Evolutionary conservation across 306 rosid genomes (phyloP), one percentile per base, ranked within the genome.

Genomic region (Urtica urens): DNA sequence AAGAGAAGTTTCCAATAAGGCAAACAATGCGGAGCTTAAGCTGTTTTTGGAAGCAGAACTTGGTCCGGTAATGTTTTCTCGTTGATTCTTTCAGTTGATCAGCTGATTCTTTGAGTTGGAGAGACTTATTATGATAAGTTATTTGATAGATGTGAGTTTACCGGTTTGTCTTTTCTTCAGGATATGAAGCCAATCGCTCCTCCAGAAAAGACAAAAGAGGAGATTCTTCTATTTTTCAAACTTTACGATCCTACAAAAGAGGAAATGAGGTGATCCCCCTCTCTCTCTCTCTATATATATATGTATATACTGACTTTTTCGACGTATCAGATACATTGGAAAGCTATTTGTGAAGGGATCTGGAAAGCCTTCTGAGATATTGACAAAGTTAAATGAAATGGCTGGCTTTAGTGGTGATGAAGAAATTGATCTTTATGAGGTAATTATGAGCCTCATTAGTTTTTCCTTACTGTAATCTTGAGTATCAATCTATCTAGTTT

Each of bases 371-470:
- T 59, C 72, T 28, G 99, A 92, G 66, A 73, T 79, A 31, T 38
- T 92, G 66, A 44, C 69, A 6, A 85, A 28, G 70, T 65, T 92
- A 53, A 85, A 85, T 72, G 82, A 85, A 71, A 58, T 92, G 94
- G 95, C 93, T 62, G 83, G 93, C 46, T 82, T 77, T 70, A 70
- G 68, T 52, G 85, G 82, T 38, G 94, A 82, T 17, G 94, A 85
- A 62, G 94, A 85, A 60, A 92, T 92, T 45, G 81, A 76, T 46
- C 96, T 92, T 38, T 92, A 68, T 58, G 96, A 92, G 99, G 99
- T 92, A 57, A 31, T 9, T 78, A 73, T 49, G 20, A 18, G 35
- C 6, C 55, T 42, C 9, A 15, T 23, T 18, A 24, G 27, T 37
- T 28, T 19, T 45, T 23, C 38, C 33, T 57, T 34, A 25, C 22